These are phyloP conservation scores for Talaromyces sp. DNA, from an alignment of 2,329 filamentous ascomycete genomes.

Conservation along the genomic window DNA sequence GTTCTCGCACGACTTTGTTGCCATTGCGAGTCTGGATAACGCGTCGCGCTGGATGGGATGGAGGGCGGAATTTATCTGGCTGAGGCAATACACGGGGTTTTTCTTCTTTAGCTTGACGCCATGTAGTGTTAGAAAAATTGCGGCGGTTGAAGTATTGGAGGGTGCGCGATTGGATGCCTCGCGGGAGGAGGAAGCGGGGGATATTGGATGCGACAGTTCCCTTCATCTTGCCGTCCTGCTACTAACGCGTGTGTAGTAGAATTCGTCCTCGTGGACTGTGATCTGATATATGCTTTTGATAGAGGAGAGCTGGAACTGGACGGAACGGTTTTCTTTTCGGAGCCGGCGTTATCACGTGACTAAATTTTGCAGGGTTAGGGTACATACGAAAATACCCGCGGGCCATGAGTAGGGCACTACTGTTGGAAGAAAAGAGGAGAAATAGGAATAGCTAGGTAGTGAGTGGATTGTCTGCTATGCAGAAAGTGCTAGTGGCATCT, in stretches of 20 bases:
- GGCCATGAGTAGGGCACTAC: background rate
- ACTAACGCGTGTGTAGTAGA: background rate
- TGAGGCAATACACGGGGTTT: slow-evolving; percentile 75
- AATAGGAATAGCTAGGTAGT: background rate
- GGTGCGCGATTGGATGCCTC: slow-evolving; percentile 40
- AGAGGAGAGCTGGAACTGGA: background rate
- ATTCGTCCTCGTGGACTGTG: background rate
- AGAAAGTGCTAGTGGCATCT: background rate
- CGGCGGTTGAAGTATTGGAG: slow-evolving; percentile 25
- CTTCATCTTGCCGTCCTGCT: background rate
- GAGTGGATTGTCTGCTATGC: background rate
- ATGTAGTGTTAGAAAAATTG: slow-evolving; percentile 19
- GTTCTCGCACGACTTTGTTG: slow-evolving; percentile 32
- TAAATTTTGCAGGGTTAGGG: background rate
- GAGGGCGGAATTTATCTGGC: slow-evolving; percentile 84
- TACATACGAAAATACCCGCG: background rate
- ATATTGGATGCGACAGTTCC: slow-evolving; percentile 38
- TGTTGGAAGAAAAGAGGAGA: background rate
- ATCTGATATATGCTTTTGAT: background rate
- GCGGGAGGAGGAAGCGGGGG: slow-evolving; percentile 66
- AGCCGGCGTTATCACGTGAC: background rate
- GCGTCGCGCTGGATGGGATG: slow-evolving; percentile 76
- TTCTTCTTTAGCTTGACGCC: slow-evolving; percentile 17
- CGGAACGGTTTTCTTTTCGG: background rate
- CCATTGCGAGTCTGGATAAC: slow-evolving; percentile 47